phyloP scores from a whole-genome alignment of 805 yeast genomes.

The Candida peoriensis region DNA sequence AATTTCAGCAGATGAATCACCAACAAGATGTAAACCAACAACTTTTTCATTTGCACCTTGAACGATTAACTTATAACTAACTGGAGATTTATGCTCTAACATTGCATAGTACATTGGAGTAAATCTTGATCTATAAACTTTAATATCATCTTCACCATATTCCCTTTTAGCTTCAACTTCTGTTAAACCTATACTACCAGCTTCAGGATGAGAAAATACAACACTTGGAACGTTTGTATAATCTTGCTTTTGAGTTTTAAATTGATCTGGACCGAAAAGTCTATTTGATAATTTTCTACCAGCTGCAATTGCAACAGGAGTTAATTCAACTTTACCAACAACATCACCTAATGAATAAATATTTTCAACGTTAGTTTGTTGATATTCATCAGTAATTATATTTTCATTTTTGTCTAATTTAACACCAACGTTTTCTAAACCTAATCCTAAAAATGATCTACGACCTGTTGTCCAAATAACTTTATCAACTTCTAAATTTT shows the following conservation, averaged over 20 bases:
- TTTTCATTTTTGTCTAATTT: constrained; percentile 54
- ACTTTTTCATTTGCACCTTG: constrained; percentile 85
- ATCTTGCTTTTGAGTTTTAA: constrained; percentile 74
- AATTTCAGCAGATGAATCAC: constrained; percentile 87
- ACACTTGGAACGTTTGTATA: constrained; percentile 87
- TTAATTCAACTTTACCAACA: constrained; percentile 85
- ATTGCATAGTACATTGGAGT: constrained; percentile 92
- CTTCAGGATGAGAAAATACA: constrained; percentile 98
- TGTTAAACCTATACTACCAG: constrained; percentile 86
- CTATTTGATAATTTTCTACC: constrained; percentile 93
- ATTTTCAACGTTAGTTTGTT: constrained; percentile 66
- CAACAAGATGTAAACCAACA: constrained; percentile 91
- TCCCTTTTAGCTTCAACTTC: constrained; percentile 72
- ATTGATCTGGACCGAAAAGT: constrained; percentile 74
- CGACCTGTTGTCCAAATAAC: constrained; percentile 95
- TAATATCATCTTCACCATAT: constrained; percentile 76
- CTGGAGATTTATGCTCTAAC: constrained; percentile 73
- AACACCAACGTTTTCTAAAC: constrained; percentile 73
- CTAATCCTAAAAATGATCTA: constrained; percentile 66
- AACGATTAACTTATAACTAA: constrained; percentile 77
- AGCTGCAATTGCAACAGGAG: constrained; percentile 98
- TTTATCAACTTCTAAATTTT: constrained; percentile 61
- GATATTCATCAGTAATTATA: constrained; percentile 81
- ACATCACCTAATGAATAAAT: constrained; percentile 92
- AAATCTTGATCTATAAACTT: constrained; percentile 77